phyloP scores from a whole-genome alignment of 257 asterid genomes.

The Lavandula angustifolia region DNA sequence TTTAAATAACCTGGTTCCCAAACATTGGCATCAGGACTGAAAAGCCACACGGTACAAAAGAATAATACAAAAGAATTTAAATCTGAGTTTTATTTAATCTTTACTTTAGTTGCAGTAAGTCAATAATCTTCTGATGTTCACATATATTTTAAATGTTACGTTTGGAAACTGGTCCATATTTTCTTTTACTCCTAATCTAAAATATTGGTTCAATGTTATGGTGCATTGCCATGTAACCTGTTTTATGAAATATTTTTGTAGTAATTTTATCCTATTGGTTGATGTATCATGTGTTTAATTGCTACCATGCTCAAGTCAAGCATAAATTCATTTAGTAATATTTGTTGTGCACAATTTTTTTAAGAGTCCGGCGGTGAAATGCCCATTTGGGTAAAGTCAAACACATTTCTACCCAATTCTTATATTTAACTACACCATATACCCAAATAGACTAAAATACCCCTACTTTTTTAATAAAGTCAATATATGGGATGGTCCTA shows the following conservation, averaged over 20 bases:
- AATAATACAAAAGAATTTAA: neutral
- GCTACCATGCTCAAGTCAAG: conserved; percentile 1
- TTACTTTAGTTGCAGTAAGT: conserved; percentile 1
- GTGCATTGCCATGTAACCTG: conserved; percentile 23
- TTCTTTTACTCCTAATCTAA: conserved; percentile 20
- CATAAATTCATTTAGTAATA: neutral
- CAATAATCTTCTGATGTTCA: conserved; percentile 5
- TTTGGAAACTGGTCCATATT: conserved; percentile 3
- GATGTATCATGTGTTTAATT: conserved; percentile 10
- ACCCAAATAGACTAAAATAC: no score
- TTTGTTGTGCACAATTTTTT: conserved; percentile 18
- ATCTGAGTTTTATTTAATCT: conserved; percentile 11
- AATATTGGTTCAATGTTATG: conserved; percentile 24
- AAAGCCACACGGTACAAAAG: neutral
- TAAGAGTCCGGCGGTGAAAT: no score
- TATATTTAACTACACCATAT: no score
- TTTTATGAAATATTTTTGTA: conserved; percentile 12
- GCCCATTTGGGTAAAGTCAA: no score
- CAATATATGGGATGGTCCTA: no score
- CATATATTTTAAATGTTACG: neutral
- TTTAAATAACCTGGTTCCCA: conserved; percentile 11
- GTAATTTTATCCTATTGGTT: conserved; percentile 23
- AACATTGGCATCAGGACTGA: neutral
- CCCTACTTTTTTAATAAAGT: no score
- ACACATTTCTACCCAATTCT: no score